Percentiles rank a stretch among this genome's conserved stretches.
Conservation (phyloP, 352 stramenopile genomes). For the Phytopythium delawarense region DNA sequence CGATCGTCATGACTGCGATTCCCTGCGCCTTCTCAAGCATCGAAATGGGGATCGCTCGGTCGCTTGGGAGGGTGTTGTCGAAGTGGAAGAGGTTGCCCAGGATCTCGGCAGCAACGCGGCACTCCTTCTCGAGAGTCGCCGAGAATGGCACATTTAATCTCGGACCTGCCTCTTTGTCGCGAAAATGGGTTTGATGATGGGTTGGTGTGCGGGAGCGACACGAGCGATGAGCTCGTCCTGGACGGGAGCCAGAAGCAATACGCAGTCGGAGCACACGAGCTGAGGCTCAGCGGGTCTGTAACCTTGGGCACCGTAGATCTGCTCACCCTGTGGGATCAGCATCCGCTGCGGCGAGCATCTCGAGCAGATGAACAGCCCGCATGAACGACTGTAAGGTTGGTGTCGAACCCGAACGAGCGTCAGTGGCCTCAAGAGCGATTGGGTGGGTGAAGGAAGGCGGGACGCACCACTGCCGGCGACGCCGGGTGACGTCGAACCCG, state of each 20-base stretch:
- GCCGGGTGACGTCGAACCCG: conserved; percentile 58
- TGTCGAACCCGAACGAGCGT: background rate
- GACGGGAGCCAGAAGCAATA: conserved; percentile 35
- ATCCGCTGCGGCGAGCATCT: conserved; percentile 51
- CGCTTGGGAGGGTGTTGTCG: conserved; percentile 25
- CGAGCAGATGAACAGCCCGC: conserved; percentile 45
- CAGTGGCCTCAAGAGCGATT: background rate
- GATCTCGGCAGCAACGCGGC: conserved; percentile 53
- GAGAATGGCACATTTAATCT: conserved; percentile 45
- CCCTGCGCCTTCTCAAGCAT: conserved; percentile 54
- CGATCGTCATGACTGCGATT: conserved; percentile 46
- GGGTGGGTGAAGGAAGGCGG: background rate
- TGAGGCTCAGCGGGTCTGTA: conserved; percentile 46
- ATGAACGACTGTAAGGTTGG: conserved; percentile 29
- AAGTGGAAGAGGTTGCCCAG: conserved; percentile 40
- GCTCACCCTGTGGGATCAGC: conserved; percentile 42
- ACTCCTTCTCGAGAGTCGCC: conserved; percentile 45
- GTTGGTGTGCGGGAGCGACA: conserved; percentile 28
- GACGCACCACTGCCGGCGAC: conserved; percentile 55
- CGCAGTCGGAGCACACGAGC: conserved; percentile 53
- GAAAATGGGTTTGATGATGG: background rate
- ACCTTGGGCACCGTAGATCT: conserved; percentile 40
- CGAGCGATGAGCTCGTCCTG: conserved; percentile 37
- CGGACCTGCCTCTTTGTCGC: conserved; percentile 27
- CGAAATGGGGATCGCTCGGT: conserved; percentile 38